Evolutionary conservation across 2,329 filamentous ascomycete species (phyloP).

Genomic region (Falciphora oryzae): DNA sequence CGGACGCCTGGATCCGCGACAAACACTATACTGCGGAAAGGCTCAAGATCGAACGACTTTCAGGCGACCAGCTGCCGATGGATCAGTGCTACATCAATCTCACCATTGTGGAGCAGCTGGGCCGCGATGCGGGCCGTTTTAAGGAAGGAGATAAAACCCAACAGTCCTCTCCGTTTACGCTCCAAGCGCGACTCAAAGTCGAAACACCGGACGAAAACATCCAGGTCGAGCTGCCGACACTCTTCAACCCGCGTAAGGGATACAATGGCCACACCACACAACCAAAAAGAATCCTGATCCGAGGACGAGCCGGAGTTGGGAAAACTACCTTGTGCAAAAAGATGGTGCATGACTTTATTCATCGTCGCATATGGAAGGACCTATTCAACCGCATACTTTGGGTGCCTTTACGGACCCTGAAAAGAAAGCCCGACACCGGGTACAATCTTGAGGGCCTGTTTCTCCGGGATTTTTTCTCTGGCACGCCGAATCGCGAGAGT

Average conservation of each 20-base stretch:
- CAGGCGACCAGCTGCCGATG: slow-evolving; percentile 26
- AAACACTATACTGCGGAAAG: slow-evolving; percentile 18
- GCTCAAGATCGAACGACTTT: slow-evolving; percentile 29
- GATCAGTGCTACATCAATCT: slow-evolving; percentile 36
- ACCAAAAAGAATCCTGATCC: slow-evolving; percentile 28
- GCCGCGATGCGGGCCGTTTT: slow-evolving; percentile 4
- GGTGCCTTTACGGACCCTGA: slow-evolving; percentile 32
- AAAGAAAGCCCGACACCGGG: slow-evolving; percentile 12
- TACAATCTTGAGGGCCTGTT: slow-evolving; percentile 23
- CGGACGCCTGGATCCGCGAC: slow-evolving; percentile 19
- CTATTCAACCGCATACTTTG: slow-evolving; percentile 33
- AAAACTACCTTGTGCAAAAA: slow-evolving; percentile 38
- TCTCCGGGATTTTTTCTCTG: slow-evolving; percentile 23
- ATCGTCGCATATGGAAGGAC: slow-evolving; percentile 19
- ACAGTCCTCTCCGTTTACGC: slow-evolving; percentile 21
- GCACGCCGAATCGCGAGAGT: slow-evolving; percentile 10
- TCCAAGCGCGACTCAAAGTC: slow-evolving; percentile 23
- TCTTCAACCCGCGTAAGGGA: slow-evolving; percentile 27
- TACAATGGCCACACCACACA: slow-evolving; percentile 9
- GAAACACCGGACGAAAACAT: slow-evolving; percentile 17
- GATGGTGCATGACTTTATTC: slow-evolving; percentile 29
- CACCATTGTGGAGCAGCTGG: slow-evolving; percentile 24
- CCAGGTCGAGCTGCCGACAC: slow-evolving; percentile 19
- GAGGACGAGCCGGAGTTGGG: slow-evolving; percentile 31
- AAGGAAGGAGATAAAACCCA: slow-evolving; percentile 11